A percentile compares a stretch with the other conserved stretches of the same genome.
phyloP scores from a whole-genome alignment of 139 green algal genomes.

The Chlamydomonas sp. region DNA sequence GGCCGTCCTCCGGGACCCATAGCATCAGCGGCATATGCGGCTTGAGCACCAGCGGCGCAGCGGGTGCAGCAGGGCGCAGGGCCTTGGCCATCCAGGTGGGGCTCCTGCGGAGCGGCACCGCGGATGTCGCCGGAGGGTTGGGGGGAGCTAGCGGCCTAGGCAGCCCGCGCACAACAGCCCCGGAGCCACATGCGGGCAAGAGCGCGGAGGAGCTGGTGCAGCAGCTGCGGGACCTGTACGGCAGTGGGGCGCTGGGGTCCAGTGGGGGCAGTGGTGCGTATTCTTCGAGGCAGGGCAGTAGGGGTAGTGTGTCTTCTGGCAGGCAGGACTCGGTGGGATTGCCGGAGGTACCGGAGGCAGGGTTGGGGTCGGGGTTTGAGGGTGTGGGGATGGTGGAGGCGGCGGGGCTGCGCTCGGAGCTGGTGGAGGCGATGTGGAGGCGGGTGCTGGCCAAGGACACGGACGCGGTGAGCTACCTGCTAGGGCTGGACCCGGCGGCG shows the following conservation, averaged over 20 bases:
- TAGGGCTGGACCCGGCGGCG: background rate
- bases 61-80: too few relatives aligned
- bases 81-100: too few relatives aligned
- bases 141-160: too few relatives aligned
- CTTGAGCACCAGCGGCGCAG: too few relatives aligned
- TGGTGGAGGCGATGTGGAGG: slow-evolving; percentile 12
- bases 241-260: background rate
- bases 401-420: background rate
- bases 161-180: too few relatives aligned
- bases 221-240: slow-evolving; percentile 9
- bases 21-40: too few relatives aligned
- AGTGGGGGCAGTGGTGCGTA: background rate
- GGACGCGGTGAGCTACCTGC: slow-evolving; percentile 7
- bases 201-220: background rate
- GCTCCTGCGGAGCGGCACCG: too few relatives aligned
- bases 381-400: background rate
- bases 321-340: too few relatives aligned
- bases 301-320: background rate
- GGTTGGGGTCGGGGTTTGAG: background rate
- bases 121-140: too few relatives aligned
- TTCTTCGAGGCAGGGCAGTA: background rate
- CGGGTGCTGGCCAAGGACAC: background rate
- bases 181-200: background rate
- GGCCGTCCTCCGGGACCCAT: too few relatives aligned
- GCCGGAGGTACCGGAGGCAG: background rate